Percentiles rank a stretch among this genome's conserved stretches.
phyloP scores from a whole-genome alignment of 208 protist genomes.

The Naegleria gruberi region DNA sequence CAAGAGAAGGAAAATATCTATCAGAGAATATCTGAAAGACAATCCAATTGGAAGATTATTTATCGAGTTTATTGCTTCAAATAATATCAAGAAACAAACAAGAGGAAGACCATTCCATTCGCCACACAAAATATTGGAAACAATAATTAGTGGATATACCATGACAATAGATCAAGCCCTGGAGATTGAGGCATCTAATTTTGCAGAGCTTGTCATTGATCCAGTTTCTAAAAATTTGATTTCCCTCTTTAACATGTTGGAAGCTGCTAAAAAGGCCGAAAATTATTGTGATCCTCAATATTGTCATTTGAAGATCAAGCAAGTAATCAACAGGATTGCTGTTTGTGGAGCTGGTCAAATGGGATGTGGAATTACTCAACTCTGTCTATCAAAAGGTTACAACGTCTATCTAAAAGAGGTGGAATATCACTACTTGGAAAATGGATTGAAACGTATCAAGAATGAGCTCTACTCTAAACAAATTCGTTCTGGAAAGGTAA shows the following conservation, averaged over 20 bases:
- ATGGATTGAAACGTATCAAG: constrained; percentile 53
- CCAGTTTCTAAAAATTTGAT: constrained; percentile 73
- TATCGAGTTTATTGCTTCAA: constrained; percentile 40
- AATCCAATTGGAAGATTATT: constrained; percentile 44
- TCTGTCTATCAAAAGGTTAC: constrained; percentile 39
- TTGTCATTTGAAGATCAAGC: not conserved
- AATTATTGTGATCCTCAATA: constrained; percentile 27
- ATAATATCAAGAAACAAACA: constrained; percentile 70
- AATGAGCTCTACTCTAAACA: constrained; percentile 40
- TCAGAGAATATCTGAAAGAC: constrained; percentile 41
- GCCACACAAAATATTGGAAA: constrained; percentile 76
- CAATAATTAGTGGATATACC: constrained; percentile 57
- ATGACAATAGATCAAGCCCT: constrained; percentile 33
- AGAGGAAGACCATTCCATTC: constrained; percentile 77
- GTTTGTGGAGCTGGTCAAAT: constrained; percentile 71
- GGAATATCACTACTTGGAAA: constrained; percentile 53
- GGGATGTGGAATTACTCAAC: constrained; percentile 69
- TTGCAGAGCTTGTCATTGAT: constrained; percentile 42
- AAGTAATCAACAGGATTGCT: constrained; percentile 21
- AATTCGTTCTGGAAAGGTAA: constrained; percentile 52
- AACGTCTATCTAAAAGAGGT: constrained; percentile 62
- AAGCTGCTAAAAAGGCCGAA: constrained; percentile 72
- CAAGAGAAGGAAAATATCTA: not conserved
- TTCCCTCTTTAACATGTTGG: constrained; percentile 72
- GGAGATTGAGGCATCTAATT: constrained; percentile 55